Conservation (phyloP, 164 flowering plant species). For the Chloranthus sessilifolius region DNA sequence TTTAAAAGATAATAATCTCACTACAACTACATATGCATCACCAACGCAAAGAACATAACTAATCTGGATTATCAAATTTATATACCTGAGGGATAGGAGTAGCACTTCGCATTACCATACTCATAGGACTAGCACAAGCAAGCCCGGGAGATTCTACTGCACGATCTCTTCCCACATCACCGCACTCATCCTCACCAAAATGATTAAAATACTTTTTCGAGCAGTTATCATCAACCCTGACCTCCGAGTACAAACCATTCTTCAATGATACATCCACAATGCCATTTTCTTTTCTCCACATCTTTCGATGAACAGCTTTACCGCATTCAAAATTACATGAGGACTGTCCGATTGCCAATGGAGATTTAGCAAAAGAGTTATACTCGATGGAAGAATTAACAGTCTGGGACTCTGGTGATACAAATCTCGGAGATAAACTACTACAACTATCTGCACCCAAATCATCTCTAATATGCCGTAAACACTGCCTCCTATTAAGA, state of each 20-base stretch:
- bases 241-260: constrained; percentile 67
- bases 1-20: too few relatives aligned
- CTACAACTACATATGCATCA: too few relatives aligned
- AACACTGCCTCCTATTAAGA: constrained; percentile 23
- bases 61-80: background rate
- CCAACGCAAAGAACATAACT: too few relatives aligned
- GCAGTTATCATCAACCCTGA: constrained; percentile 21
- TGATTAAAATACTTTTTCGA: constrained; percentile 13
- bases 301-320: constrained; percentile 56
- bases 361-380: constrained; percentile 56
- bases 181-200: constrained; percentile 22
- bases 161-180: constrained; percentile 22
- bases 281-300: constrained; percentile 68
- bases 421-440: constrained; percentile 37
- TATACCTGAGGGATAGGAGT: constrained; percentile 76
- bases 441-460: constrained; percentile 13
- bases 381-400: constrained; percentile 52
- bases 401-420: constrained; percentile 79
- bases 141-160: constrained; percentile 56
- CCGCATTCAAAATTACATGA: constrained; percentile 27
- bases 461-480: constrained; percentile 5
- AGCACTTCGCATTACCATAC: constrained; percentile 29
- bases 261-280: constrained; percentile 79
- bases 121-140: constrained; percentile 31
- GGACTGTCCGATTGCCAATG: constrained; percentile 43